Base-by-base conservation (phyloP, 345 rosid genomes). In the Salix koriyanagi region DNA sequence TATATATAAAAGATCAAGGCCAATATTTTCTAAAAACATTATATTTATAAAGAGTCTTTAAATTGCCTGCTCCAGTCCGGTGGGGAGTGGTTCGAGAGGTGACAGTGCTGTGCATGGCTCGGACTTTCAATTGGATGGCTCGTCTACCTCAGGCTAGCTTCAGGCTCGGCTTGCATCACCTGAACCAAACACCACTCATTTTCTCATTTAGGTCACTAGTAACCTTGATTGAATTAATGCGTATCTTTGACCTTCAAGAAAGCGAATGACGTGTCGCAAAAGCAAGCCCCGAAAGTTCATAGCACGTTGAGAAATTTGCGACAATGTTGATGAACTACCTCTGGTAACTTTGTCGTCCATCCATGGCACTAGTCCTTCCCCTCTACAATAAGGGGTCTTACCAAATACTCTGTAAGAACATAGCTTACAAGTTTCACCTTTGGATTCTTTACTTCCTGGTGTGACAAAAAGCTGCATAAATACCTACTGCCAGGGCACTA, bases 281-380 rank as follows among this genome's bases (percentile, higher is more conserved):
- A 78, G 80, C 82, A 76, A 85, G 70, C 48, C 37, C 76, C 42
- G 15, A 66, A 78, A 66, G 25, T 80, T 72, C 69, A 44, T 44
- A 21, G 60, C 76, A 79, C 77, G 65, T 65, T 54, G 75, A 74
- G 83, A 76, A 82, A 72, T 67, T 30, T 58, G 69, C 25, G 16
- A 42, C 67, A 61, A 74, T 58, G 81, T 82, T 84, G 88, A 82
- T 87, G 18, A 87, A 80, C 90, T 77, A 84, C 88, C 90, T 25
- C n/a, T 15, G 25, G 28, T 8, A 41, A 72, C 16, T 7, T 23
- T 65, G 13, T 18, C 68, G 28, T 46, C 73, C 69, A 14, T 32
- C 15, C 14, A 32, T 6, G 12, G 12, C 13, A n/a, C 15, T 23
- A 12, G 25, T 36, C 34, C 14, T 10, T 18, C 46, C 46, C 68